Conservation (phyloP, 2,329 filamentous ascomycete genomes). For the Alternaria brassicae region DNA sequence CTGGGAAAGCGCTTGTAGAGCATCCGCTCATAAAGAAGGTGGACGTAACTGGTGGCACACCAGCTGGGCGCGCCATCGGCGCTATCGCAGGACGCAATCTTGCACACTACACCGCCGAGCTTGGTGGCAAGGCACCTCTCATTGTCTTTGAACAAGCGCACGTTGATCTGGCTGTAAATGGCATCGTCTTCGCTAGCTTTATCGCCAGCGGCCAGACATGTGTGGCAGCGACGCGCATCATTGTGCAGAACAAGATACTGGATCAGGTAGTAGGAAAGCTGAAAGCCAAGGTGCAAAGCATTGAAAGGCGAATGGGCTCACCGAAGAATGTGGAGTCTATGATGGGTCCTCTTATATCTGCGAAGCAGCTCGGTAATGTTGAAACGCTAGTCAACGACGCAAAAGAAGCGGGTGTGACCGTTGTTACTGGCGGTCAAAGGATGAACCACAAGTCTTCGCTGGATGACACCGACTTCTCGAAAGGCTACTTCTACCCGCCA, state of each 20-base stretch:
- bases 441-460: conserved; percentile 58
- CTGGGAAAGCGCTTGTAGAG: conserved; percentile 47
- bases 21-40: conserved; percentile 49
- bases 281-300: conserved; percentile 58
- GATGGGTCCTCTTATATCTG: conserved; percentile 71
- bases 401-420: conserved; percentile 47
- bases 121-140: conserved; percentile 50
- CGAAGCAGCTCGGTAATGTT: conserved; percentile 54
- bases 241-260: conserved; percentile 58
- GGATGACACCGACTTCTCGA: conserved; percentile 60
- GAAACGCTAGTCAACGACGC: conserved; percentile 47
- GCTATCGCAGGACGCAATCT: conserved; percentile 47
- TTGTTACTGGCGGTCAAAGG: conserved; percentile 58
- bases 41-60: conserved; percentile 50
- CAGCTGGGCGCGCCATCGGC: conserved; percentile 47
- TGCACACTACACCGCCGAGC: conserved; percentile 47
- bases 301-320: conserved; percentile 62
- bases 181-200: conserved; percentile 53
- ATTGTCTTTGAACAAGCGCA: conserved; percentile 49
- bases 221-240: conserved; percentile 62
- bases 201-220: conserved; percentile 65
- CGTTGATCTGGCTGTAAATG: conserved; percentile 49
- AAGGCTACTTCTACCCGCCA: conserved; percentile 59
- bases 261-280: conserved; percentile 50
- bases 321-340: conserved; percentile 64